Base-by-base conservation (phyloP, 352 stramenopile genomes). In the Phytophthora citricola region DNA sequence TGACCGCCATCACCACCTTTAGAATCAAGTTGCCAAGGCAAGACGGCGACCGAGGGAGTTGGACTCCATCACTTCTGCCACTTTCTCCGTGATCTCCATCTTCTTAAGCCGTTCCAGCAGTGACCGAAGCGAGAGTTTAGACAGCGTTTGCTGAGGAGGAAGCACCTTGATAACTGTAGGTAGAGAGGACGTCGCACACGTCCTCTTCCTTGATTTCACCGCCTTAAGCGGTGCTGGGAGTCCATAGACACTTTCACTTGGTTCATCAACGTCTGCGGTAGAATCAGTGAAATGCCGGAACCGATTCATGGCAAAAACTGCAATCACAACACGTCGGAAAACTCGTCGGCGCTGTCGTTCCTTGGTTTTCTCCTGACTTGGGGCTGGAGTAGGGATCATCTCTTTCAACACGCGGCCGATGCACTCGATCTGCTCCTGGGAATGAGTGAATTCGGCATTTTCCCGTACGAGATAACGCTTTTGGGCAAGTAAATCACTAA, bases 301-400 rank as follows among this genome's bases (percentile, higher is more conserved):
- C 3, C 84, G 70, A 58, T 92, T 92, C 27, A 81, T 52, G n/a
- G 84, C 84, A 75, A 92, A 89, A 9, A 92, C 79, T 0, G 79
- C 80, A 48, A 88, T 74, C 3, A 90, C 71, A 4, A 80, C 80
- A 15, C 70, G 78, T 4, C 84, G 78, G 31, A 92, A 92, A 3
- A 63, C 29, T 29, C 32, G 49, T 26, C 69, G 62, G 46, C 56
- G 32, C 5, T 53, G 43, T 41, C 58, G 49, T 43, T 76, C 53
- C 31, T 63, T 58, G 1, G 31, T 2, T 10, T 58, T 71, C 10
- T 58, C 59, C 20, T 73, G 10, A 12, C 63, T 67, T 5, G 41
- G 41, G 6, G 31, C 20, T 45, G 34, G 20, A 27, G 56, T 24
- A 5, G 82, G 82, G 22, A 89, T 64, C 39, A 91, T 76, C 39